These are phyloP conservation scores for Candida tallmaniae DNA, from an alignment of 805 yeast species.

Conservation along the genomic window DNA sequence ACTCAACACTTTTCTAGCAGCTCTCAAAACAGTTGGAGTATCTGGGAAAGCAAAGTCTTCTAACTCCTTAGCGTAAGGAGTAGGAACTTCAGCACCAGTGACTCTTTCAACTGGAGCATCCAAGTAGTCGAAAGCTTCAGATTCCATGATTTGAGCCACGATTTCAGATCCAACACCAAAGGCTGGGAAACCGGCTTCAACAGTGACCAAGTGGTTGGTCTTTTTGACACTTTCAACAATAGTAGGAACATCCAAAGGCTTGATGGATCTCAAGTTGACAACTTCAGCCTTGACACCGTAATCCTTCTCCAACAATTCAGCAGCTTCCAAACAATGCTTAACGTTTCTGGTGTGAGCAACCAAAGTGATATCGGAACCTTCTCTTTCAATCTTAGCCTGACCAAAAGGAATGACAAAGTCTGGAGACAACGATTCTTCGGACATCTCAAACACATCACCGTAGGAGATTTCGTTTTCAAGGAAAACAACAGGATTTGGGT, in stretches of 20 bases:
- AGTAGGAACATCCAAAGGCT: slow-evolving; percentile 89
- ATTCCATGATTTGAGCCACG: slow-evolving; percentile 96
- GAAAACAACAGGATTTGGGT: slow-evolving; percentile 96
- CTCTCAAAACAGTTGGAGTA: slow-evolving; percentile 82
- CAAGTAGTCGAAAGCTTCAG: slow-evolving; percentile 95
- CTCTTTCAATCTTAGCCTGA: slow-evolving; percentile 91
- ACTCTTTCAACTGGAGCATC: slow-evolving; percentile 99
- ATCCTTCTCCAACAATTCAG: slow-evolving; percentile 77
- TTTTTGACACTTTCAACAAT: slow-evolving; percentile 87
- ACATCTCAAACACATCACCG: slow-evolving; percentile 85
- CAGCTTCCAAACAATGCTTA: slow-evolving; percentile 81
- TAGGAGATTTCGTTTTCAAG: slow-evolving; percentile 94
- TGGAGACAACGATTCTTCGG: slow-evolving; percentile 82
- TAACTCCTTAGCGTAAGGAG: slow-evolving; percentile 93
- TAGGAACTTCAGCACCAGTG: slow-evolving; percentile 99
- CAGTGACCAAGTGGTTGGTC: slow-evolving; percentile 94
- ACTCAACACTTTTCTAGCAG: slow-evolving; percentile 73
- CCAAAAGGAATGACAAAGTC: slow-evolving; percentile 93
- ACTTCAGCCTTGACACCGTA: slow-evolving; percentile 91
- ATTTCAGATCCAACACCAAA: slow-evolving; percentile 99
- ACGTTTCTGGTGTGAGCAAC: slow-evolving; percentile 93
- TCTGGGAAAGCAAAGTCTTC: slow-evolving; percentile 99
- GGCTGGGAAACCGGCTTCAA: slow-evolving; percentile 97
- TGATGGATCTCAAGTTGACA: slow-evolving; percentile 90
- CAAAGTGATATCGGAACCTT: slow-evolving; percentile 85